A percentile compares a stretch with the other conserved stretches of the same genome.
These are phyloP conservation scores for Zygosaccharomyces pseudorouxii DNA, from an alignment of 805 yeast species.

Conservation along the genomic window DNA sequence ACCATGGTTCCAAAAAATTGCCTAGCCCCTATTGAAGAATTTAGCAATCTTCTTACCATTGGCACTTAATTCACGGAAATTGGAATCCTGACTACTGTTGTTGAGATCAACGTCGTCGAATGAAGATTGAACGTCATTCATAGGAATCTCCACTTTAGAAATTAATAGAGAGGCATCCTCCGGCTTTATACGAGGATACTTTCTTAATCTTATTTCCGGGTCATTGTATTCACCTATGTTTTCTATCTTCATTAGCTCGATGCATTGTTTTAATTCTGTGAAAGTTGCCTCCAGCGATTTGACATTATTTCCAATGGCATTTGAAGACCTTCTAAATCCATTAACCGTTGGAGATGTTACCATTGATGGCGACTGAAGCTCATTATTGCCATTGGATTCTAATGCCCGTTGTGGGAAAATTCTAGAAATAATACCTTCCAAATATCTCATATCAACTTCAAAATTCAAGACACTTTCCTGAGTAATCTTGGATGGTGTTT, in stretches of 20 bases:
- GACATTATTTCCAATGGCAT: constrained; percentile 31
- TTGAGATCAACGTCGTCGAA: constrained; percentile 8
- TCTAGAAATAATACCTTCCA: constrained; percentile 49
- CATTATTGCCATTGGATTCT: constrained; percentile 20
- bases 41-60: constrained; percentile 26
- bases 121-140: constrained; percentile 4
- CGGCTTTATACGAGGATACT: constrained; percentile 68
- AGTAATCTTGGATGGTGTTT: constrained; percentile 50
- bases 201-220: constrained; percentile 51
- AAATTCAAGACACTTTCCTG: constrained; percentile 64
- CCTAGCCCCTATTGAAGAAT: constrained; percentile 24
- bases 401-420: constrained; percentile 31
- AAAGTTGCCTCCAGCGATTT: constrained; percentile 68
- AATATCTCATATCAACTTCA: constrained; percentile 70
- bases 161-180: constrained; percentile 64
- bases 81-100: constrained; percentile 7
- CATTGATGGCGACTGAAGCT: constrained; percentile 17
- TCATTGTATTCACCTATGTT: constrained; percentile 60
- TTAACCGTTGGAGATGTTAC: constrained; percentile 24
- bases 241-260: constrained; percentile 63
- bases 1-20: background rate
- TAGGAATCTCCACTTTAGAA: constrained; percentile 39
- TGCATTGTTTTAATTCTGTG: constrained; percentile 72
- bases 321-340: constrained; percentile 16
- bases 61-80: constrained; percentile 11